Evolutionary conservation across 176 grass and related monocot genomes (phyloP).

Genomic region (Oryza rufipogon): DNA sequence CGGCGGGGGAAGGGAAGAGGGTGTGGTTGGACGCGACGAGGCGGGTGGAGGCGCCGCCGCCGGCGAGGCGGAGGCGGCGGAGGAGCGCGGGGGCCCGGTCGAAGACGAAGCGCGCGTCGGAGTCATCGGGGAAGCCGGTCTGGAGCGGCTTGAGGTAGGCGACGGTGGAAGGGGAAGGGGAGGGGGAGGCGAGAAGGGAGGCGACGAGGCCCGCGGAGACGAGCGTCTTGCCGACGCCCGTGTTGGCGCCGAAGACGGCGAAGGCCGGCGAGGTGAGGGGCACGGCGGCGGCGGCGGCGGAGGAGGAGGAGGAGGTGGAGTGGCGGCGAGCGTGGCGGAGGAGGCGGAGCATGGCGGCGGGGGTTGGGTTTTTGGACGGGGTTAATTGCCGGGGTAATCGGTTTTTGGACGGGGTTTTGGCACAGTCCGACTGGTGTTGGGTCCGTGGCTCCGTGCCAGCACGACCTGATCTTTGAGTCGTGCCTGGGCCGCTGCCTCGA

Average conservation of each 20-base stretch:
- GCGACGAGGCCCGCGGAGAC: constrained; percentile 79
- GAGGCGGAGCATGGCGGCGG: constrained; percentile 36
- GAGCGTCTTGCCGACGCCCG: constrained; percentile 91
- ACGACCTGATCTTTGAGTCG: too few relatives aligned
- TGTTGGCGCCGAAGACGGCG: constrained; percentile 83
- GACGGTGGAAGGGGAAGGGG: constrained; percentile 38
- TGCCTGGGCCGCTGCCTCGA: too few relatives aligned
- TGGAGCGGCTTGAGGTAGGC: constrained; percentile 90
- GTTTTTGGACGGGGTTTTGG: too few relatives aligned
- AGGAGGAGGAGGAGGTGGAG: background rate
- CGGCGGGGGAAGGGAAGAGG: constrained; percentile 54
- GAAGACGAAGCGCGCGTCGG: constrained; percentile 79
- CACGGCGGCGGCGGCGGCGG: background rate
- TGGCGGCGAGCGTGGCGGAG: background rate
- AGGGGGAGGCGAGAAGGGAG: constrained; percentile 47
- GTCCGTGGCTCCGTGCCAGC: too few relatives aligned
- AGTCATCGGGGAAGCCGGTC: constrained; percentile 83
- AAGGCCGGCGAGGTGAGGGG: constrained; percentile 65
- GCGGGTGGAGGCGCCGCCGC: constrained; percentile 20
- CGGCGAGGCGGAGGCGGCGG: background rate
- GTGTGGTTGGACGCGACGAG: constrained; percentile 68
- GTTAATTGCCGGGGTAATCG: background rate
- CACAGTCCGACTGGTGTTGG: too few relatives aligned
- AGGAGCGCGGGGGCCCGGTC: constrained; percentile 49
- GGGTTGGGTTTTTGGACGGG: constrained; percentile 30